Evolutionary conservation across 1,284 basidiomycete species (phyloP).

Genomic region (Volvariella surrecta): DNA sequence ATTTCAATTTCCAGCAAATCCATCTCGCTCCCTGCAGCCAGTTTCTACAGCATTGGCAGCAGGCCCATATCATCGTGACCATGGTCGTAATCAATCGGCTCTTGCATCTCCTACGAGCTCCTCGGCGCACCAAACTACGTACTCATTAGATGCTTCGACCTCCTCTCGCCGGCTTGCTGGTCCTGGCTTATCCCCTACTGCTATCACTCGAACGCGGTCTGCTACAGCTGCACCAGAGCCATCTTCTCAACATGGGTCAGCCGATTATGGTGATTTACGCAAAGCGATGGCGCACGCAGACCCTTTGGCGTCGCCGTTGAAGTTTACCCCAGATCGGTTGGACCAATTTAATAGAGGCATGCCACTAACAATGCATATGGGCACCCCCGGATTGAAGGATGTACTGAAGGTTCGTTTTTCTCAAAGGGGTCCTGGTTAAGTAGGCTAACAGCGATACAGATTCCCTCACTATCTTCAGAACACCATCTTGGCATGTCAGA

Average conservation of each 20-base stretch:
- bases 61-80: no score
- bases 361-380: conserved; percentile 13
- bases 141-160: conserved; percentile 42
- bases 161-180: conserved; percentile 26
- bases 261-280: no score
- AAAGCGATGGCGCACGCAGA: no score
- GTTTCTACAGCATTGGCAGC: no score
- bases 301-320: background rate
- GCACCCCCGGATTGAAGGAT: conserved; percentile 59
- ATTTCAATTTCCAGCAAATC: conserved; percentile 31
- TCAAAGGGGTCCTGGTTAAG: conserved; percentile 1
- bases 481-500: conserved; percentile 63
- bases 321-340: background rate
- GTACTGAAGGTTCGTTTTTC: conserved; percentile 50
- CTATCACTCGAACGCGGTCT: conserved; percentile 40
- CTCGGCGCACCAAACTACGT: conserved; percentile 35
- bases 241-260: conserved; percentile 1
- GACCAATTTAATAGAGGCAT: background rate
- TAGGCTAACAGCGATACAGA: conserved; percentile 26
- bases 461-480: conserved; percentile 58
- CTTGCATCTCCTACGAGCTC: background rate
- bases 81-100: no score
- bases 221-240: conserved; percentile 37
- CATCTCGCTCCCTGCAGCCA: no score
- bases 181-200: conserved; percentile 21